Conservation (phyloP, 2,329 filamentous ascomycete species). For the Delphinella strobiligena region DNA sequence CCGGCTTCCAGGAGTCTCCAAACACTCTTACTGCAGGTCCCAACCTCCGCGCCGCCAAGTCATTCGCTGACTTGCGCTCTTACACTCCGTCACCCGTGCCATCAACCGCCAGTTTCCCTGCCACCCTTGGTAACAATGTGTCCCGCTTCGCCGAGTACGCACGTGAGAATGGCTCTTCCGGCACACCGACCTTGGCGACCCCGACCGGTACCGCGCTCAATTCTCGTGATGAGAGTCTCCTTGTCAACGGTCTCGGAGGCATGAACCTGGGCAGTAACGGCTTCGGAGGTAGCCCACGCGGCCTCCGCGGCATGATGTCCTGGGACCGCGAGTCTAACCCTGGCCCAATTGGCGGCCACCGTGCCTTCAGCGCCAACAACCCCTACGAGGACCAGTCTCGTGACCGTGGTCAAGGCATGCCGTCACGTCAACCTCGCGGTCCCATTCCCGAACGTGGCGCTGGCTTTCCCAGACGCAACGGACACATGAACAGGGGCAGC, state of each 20-base stretch:
- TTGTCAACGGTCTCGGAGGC: slow-evolving; percentile 52
- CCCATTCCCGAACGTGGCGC: slow-evolving; percentile 48
- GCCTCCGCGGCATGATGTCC: slow-evolving; percentile 48
- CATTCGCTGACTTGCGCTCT: slow-evolving; percentile 86
- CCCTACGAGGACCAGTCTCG: slow-evolving; percentile 46
- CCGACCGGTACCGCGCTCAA: slow-evolving; percentile 51
- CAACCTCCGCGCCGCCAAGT: slow-evolving; percentile 86
- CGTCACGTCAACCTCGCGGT: slow-evolving; percentile 50
- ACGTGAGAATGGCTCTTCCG: slow-evolving; percentile 44
- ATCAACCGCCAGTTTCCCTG: slow-evolving; percentile 78
- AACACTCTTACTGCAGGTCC: slow-evolving; percentile 54
- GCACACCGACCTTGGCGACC: slow-evolving; percentile 51
- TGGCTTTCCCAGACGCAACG: slow-evolving; percentile 47
- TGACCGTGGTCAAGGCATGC: slow-evolving; percentile 34
- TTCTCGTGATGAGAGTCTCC: slow-evolving; percentile 45
- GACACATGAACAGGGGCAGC: slow-evolving; percentile 49
- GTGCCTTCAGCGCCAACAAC: slow-evolving; percentile 46
- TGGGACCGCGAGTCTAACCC: slow-evolving; percentile 45
- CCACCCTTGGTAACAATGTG: slow-evolving; percentile 51
- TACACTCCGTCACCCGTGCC: slow-evolving; percentile 89
- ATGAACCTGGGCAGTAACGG: slow-evolving; percentile 42
- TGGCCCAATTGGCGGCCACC: slow-evolving; percentile 52
- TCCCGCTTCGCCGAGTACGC: slow-evolving; percentile 50
- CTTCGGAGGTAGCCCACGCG: slow-evolving; percentile 44
- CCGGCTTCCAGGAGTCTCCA: slow-evolving; percentile 63